Conservation (phyloP, 805 yeast genomes). For the Debaryomyces prosopidis region DNA sequence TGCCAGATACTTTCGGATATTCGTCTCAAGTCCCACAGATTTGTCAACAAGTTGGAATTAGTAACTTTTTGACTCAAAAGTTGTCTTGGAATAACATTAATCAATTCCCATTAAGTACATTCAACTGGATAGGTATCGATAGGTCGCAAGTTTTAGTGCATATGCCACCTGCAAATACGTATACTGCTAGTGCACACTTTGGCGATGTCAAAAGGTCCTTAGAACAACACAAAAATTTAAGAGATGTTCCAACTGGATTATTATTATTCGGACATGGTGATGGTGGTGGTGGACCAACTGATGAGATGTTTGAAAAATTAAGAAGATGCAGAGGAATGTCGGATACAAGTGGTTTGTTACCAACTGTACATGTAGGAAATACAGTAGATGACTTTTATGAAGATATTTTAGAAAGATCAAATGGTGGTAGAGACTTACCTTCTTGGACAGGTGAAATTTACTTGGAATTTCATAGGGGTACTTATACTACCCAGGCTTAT, state of each 20-base stretch:
- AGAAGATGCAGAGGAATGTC: slow-evolving; percentile 88
- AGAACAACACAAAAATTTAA: slow-evolving; percentile 78
- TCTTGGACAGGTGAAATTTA: slow-evolving; percentile 94
- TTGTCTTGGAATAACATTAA: slow-evolving; percentile 96
- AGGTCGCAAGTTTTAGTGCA: slow-evolving; percentile 92
- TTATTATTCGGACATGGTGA: slow-evolving; percentile 92
- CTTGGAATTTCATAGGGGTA: slow-evolving; percentile 94
- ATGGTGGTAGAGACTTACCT: slow-evolving; percentile 68
- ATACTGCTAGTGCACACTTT: slow-evolving; percentile 89
- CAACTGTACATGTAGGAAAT: slow-evolving; percentile 75
- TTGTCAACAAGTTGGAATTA: slow-evolving; percentile 83
- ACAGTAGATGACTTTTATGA: slow-evolving; percentile 83
- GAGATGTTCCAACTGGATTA: slow-evolving; percentile 77
- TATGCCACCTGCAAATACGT: slow-evolving; percentile 97
- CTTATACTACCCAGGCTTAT: slow-evolving; percentile 91
- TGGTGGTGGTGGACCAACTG: slow-evolving; percentile 98
- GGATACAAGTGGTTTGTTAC: slow-evolving; percentile 77
- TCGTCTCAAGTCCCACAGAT: slow-evolving; percentile 94
- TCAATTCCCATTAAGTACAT: slow-evolving; percentile 83
- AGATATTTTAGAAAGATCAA: slow-evolving; percentile 58
- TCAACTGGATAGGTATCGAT: slow-evolving; percentile 94
- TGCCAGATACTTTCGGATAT: slow-evolving; percentile 97
- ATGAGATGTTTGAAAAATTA: slow-evolving; percentile 89
- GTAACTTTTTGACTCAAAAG: slow-evolving; percentile 87
- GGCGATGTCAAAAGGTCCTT: slow-evolving; percentile 87